A percentile compares a stretch with the other conserved stretches of the same genome.
phyloP scores from a whole-genome alignment of 139 green algal genomes.

The Asterochloris erici region DNA sequence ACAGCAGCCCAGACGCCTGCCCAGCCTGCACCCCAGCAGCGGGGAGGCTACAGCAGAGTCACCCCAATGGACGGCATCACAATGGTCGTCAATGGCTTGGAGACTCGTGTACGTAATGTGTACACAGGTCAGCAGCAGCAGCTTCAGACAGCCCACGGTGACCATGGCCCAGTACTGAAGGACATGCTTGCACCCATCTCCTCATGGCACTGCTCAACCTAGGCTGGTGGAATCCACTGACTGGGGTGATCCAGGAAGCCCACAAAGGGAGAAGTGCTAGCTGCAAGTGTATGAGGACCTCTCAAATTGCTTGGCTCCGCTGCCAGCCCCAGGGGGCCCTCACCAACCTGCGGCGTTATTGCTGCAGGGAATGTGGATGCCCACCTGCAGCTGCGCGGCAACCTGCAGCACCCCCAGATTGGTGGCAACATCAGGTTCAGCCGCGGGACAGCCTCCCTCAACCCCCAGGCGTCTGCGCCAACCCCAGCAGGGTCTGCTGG shows the following conservation, averaged over 20 bases:
- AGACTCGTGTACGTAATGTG: slow-evolving; percentile 65
- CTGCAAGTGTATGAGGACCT: no score
- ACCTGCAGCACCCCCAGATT: slow-evolving; percentile 56
- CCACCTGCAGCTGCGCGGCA: slow-evolving; percentile 42
- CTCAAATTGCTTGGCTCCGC: not conserved
- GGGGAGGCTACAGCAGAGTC: not conserved
- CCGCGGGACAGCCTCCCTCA: slow-evolving; percentile 59
- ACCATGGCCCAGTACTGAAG: no score
- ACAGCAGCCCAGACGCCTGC: not conserved
- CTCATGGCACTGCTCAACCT: not conserved
- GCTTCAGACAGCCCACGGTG: not conserved
- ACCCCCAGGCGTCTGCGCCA: slow-evolving; percentile 34
- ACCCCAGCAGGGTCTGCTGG: not conserved
- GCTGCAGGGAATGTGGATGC: slow-evolving; percentile 57
- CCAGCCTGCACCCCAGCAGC: slow-evolving; percentile 10
- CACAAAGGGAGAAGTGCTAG: no score
- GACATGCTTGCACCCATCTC: no score
- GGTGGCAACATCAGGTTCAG: slow-evolving; percentile 62
- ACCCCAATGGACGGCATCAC: slow-evolving; percentile 18
- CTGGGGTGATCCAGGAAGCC: no score
- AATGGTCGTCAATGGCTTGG: slow-evolving; percentile 49
- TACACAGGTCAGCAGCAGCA: slow-evolving; percentile 47
- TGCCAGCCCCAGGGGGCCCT: not conserved
- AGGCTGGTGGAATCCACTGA: not conserved
- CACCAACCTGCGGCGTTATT: not conserved